phyloP scores from a whole-genome alignment of 78 protist species.

The slime mould (Dictyostelium discoideum) region DNA sequence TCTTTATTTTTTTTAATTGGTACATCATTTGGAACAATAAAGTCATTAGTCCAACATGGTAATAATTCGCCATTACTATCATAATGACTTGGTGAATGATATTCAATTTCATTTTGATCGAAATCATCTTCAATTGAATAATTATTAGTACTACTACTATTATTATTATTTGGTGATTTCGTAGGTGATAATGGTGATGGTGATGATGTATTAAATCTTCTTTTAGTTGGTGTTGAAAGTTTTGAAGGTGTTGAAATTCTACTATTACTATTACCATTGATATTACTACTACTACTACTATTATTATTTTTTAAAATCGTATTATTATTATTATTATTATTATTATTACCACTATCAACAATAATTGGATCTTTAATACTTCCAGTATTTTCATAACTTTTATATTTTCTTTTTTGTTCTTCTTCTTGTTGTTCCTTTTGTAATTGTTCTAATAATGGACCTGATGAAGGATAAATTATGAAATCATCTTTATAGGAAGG shows the following conservation, averaged over 20 bases:
- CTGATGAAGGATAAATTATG: not conserved
- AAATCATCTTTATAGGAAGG: not conserved
- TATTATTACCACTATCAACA: not conserved
- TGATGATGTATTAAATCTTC: not conserved
- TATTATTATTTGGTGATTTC: not conserved
- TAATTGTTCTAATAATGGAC: not conserved
- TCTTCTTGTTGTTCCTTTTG: not conserved
- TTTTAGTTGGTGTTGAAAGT: not conserved
- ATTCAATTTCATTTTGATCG: not conserved
- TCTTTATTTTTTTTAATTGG: not conserved
- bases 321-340: not conserved
- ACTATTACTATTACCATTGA: not conserved
- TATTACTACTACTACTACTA: not conserved
- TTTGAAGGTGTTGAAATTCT: not conserved
- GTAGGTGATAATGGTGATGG: not conserved
- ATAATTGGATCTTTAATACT: not conserved
- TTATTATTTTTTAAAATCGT: not conserved
- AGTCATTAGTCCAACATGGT: not conserved
- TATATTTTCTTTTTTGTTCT: not conserved
- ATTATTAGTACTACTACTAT: too few relatives aligned
- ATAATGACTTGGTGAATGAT: conserved; percentile 15
- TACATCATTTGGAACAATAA: not conserved
- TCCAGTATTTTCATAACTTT: not conserved
- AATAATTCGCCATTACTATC: not conserved
- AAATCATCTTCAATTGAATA: not conserved